Evolutionary conservation across 2,329 filamentous ascomycete species (phyloP), one percentile per base, ranked within the genome.

Genomic region (Pseudocercospora eumusae): DNA sequence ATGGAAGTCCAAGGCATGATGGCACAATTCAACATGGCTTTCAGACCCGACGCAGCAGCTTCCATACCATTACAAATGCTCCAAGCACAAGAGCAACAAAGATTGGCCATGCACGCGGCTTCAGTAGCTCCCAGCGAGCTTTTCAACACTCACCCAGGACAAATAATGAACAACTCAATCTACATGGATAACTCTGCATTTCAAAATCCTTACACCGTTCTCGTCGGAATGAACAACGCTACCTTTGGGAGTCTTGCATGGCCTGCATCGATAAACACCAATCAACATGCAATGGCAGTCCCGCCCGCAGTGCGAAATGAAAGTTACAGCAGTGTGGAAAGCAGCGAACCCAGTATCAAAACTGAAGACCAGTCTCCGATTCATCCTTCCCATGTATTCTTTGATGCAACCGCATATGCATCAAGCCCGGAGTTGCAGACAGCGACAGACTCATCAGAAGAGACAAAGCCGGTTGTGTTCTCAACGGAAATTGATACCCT

Each of bases 401-500:
- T 74, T 66, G 70, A 78, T 57, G 64, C 69, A 18, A 65, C 69
- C 9, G 74, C 73, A 56, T 72, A 69, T 45, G 64, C 64, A 13
- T 68, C 66, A 44, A 61, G 60, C 62, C 70, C 57, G 68, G 74
- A 49, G 66, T 84, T 60, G 20, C 57, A 82, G 74, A 78, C 78
- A 66, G 77, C 80, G 74, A 80, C 62, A 77, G 80, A 62, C 75
- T 63, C 66, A 13, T 65, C 81, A 23, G 72, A 76, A 23, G 72
- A 73, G 21, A 73, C 72, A 4, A 77, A 76, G 59, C 66, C 73
- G 28, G 78, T 86, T 42, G 82, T 84, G 63, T 93, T 93, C 74
- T 83, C 85, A n/a, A 96, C 92, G 0, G 86, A 91, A 62, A 87
- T 97, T 40, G 93, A 97, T 74, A 88, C 87, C 45, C 79, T 98